Conservation (phyloP, 2,329 filamentous ascomycete species). For the Trichophyton rubrum region DNA sequence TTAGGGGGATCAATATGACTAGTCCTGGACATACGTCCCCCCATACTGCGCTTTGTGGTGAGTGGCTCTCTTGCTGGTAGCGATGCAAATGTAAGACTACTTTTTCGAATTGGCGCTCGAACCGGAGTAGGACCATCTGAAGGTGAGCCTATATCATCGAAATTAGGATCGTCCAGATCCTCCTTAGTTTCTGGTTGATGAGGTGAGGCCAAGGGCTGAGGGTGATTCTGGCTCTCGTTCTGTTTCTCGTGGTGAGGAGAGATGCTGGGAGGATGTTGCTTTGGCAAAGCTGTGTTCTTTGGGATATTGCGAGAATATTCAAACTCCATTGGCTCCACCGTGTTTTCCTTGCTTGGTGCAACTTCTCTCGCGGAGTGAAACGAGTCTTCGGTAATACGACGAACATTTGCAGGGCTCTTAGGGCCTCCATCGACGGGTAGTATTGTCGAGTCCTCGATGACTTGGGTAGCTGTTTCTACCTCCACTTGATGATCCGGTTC, state of each 20-base stretch:
- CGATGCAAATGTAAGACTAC: slow-evolving; percentile 87
- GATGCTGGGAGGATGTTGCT: not conserved
- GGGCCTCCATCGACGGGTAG: slow-evolving; percentile 11
- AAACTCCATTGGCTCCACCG: slow-evolving; percentile 26
- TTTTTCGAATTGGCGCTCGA: slow-evolving; percentile 69
- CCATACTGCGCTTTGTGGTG: slow-evolving; percentile 70
- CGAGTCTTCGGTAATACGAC: slow-evolving; percentile 33
- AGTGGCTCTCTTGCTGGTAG: slow-evolving; percentile 83
- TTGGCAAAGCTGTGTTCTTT: not conserved
- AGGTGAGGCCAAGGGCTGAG: not conserved
- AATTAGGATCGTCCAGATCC: slow-evolving; percentile 18
- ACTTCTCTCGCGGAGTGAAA: slow-evolving; percentile 37
- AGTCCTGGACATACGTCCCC: slow-evolving; percentile 55
- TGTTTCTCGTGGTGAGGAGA: not conserved
- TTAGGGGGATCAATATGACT: slow-evolving; percentile 60
- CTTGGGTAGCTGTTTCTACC: slow-evolving; percentile 23
- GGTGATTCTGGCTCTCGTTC: not conserved
- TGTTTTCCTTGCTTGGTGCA: slow-evolving; percentile 23
- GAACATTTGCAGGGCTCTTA: slow-evolving; percentile 19
- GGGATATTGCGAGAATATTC: slow-evolving; percentile 14
- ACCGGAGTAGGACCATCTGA: slow-evolving; percentile 38
- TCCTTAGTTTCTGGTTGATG: not conserved
- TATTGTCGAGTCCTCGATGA: slow-evolving; percentile 21
- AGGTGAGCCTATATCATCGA: slow-evolving; percentile 37
- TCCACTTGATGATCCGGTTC: slow-evolving; percentile 5